A percentile compares a stretch with the other conserved stretches of the same genome.
Conservation (phyloP, 108 stramenopile species). For the Cyclotella baltica region DNA sequence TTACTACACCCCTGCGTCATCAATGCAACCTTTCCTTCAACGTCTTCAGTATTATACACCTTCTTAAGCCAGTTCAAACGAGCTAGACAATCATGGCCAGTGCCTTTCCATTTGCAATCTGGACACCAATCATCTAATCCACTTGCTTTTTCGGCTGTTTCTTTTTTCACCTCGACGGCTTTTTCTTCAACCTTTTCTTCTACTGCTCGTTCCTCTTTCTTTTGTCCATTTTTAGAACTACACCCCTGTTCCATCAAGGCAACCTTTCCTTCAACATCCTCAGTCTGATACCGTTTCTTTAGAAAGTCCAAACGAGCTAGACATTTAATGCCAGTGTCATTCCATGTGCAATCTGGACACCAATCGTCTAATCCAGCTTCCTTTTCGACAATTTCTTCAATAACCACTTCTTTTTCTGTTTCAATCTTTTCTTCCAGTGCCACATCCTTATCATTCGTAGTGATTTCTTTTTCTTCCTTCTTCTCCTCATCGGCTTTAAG, state of each 20-base stretch:
- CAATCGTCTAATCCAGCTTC: constrained; percentile 23
- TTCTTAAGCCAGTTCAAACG: not conserved
- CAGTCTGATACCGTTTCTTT: not conserved
- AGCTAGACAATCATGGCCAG: not conserved
- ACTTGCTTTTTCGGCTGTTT: constrained; percentile 12
- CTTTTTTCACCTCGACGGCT: not conserved
- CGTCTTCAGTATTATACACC: not conserved
- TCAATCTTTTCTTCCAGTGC: not conserved
- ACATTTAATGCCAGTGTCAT: not conserved
- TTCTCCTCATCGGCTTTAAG: constrained; percentile 6
- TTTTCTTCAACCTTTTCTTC: too few species aligned
- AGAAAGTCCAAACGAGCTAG: not conserved
- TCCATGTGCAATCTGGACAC: constrained; percentile 22
- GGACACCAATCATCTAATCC: constrained; percentile 25
- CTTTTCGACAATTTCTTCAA: constrained; percentile 18
- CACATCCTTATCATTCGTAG: not conserved
- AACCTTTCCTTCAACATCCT: not conserved
- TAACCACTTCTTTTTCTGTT: not conserved
- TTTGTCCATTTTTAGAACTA: not conserved
- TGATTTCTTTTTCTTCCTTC: not conserved
- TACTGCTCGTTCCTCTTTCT: too few species aligned
- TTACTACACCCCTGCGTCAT: not conserved
- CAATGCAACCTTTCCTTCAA: not conserved
- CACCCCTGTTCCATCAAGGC: not conserved
- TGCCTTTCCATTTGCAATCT: constrained; percentile 4